Base-by-base conservation (phyloP, 306 rosid genomes). In the Trifolium fragiferum region DNA sequence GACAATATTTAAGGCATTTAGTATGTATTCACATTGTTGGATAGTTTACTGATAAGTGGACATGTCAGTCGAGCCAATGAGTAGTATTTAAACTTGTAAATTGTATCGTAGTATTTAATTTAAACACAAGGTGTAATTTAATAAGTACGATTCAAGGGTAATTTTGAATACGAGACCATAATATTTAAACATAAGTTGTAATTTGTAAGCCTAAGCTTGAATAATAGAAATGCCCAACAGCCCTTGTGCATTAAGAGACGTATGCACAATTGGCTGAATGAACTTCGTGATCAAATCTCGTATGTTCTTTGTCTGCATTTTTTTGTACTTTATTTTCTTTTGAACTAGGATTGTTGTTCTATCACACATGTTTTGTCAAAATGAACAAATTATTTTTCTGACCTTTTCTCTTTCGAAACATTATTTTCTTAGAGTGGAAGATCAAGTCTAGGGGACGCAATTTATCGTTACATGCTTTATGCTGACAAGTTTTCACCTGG, bases 401-500 rank as follows among this genome's bases (percentile, higher is more conserved):
- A 40, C 15, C 11, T 25, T 20, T 74, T 44, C 12, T 40, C 19
- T 61, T 70, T 54, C 12, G 38, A 35, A 75, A 35, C 67, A 80
- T 47, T 0, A 30, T 27, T 71, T 41, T 76, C 0, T 19, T 81
- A 95, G 99, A 90, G 97, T 75, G 98, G 98, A 73, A 89, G 85
- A 78, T 71, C 99, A 0, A 84, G 96, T 65, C 46, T 95, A 3
- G 99, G 99, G 57, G 99, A 95, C 66, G 16, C 81, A 7, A 85
- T 92, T 30, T 95, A 95, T 76, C 96, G 87, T n/a, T 85, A 81
- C 38, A 86, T 92, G 87, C 62, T 69, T 38, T 66, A 83, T 1
- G 66, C 84, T 21, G 97, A 86, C 75, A 90, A 92, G 77, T 95
- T 95, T 83, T 88, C 87, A 3, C 92, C 96, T 0, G 89, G 86